Evolutionary conservation across 2,329 filamentous ascomycete species (phyloP).

Genomic region (Hypoxylon sp.): DNA sequence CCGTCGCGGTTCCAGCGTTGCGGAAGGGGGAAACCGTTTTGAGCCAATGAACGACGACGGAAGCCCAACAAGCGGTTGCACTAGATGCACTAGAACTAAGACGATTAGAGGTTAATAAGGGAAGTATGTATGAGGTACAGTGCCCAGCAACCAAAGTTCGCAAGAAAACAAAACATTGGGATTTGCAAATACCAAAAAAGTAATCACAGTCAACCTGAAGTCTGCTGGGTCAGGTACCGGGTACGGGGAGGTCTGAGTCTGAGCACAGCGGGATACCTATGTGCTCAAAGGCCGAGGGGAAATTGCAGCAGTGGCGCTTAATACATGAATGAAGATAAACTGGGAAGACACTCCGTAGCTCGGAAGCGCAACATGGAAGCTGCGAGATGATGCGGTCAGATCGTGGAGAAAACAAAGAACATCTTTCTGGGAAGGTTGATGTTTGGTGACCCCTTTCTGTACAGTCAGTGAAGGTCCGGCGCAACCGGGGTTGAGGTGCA

Average conservation of each 20-base stretch:
- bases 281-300: slow-evolving; percentile 8
- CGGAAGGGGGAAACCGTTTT: slow-evolving; percentile 30
- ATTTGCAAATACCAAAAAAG: slow-evolving; percentile 36
- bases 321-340: slow-evolving; percentile 17
- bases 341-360: slow-evolving; percentile 17
- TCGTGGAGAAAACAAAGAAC: slow-evolving; percentile 26
- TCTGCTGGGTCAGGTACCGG: background rate
- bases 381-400: slow-evolving; percentile 32
- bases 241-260: slow-evolving; percentile 19
- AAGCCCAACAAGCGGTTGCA: slow-evolving; percentile 25
- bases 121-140: slow-evolving; percentile 9
- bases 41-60: slow-evolving; percentile 28
- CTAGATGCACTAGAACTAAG: slow-evolving; percentile 34
- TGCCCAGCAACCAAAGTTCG: slow-evolving; percentile 13
- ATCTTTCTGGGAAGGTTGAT: slow-evolving; percentile 16
- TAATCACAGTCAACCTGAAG: slow-evolving; percentile 5
- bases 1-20: slow-evolving; percentile 33
- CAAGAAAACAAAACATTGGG: slow-evolving; percentile 30
- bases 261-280: slow-evolving; percentile 19
- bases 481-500: slow-evolving; percentile 13
- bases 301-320: slow-evolving; percentile 1
- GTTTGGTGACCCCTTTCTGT: slow-evolving; percentile 20
- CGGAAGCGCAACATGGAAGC: slow-evolving; percentile 23
- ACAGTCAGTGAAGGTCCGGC: slow-evolving; percentile 11
- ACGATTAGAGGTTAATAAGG: slow-evolving; percentile 29